Percentiles rank a stretch among this genome's conserved stretches.
Evolutionary conservation across 176 grass and related monocot species (phyloP).

Genomic region (Avena atlantica): DNA sequence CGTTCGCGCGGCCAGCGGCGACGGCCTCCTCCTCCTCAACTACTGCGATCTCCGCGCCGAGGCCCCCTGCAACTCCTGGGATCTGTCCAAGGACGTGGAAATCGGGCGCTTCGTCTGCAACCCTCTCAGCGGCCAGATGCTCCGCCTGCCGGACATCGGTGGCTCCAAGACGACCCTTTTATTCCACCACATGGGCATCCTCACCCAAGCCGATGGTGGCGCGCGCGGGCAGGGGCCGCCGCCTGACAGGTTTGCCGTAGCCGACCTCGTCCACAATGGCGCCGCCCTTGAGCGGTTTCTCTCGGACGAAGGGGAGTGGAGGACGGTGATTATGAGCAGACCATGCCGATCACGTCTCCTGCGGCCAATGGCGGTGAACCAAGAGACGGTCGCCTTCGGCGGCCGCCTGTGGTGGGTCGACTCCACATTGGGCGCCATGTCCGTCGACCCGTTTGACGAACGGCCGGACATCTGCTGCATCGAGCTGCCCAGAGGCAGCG

Average conservation of each 20-base stretch:
- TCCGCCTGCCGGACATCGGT: conserved; percentile 18
- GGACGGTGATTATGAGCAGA: neutral
- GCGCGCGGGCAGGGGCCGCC: neutral
- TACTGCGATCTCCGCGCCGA: neutral
- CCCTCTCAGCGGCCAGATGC: conserved; percentile 19
- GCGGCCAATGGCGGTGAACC: neutral
- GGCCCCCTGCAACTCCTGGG: conserved; percentile 2
- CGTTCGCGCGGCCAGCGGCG: neutral
- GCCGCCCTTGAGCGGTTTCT: neutral
- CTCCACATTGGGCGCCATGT: neutral
- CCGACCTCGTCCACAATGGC: conserved; percentile 3
- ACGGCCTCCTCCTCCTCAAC: conserved; percentile 11
- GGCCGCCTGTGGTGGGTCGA: conserved; percentile 23
- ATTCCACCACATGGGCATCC: neutral
- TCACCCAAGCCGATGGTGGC: conserved; percentile 8
- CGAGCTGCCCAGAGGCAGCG: conserved; percentile 20
- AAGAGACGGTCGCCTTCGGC: conserved; percentile 19
- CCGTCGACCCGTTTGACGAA: neutral
- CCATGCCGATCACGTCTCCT: neutral
- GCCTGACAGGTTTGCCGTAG: neutral
- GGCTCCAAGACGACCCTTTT: neutral
- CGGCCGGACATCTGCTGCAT: conserved; percentile 10
- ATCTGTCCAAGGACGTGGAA: neutral
- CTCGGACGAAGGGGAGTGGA: neutral
- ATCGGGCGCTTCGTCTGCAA: conserved; percentile 12